Evolutionary conservation across 768 basidiomycete species (phyloP).

Genomic region (Boletus sp.): DNA sequence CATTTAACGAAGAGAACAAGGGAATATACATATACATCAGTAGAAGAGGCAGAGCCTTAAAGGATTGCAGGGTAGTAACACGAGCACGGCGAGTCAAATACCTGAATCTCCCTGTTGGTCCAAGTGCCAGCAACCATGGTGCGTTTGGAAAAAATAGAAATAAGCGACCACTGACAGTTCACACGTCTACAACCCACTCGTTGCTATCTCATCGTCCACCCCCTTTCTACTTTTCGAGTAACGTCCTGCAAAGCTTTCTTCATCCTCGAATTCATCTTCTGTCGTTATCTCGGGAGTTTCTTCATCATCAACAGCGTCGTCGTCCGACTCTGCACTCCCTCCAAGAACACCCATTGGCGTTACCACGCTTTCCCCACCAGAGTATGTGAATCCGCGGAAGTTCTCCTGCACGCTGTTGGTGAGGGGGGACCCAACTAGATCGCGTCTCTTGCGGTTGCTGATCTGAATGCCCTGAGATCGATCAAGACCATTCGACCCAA

Average conservation of each 20-base stretch:
- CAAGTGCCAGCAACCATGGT: constrained; percentile 11
- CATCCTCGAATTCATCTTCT: constrained; percentile 77
- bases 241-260: constrained; percentile 58
- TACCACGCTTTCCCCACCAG: constrained; percentile 65
- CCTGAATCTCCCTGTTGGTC: constrained; percentile 22
- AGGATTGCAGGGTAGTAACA: constrained; percentile 6
- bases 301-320: constrained; percentile 47
- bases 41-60: not conserved
- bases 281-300: constrained; percentile 50
- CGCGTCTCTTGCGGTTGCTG: constrained; percentile 43
- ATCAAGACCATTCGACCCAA: constrained; percentile 17
- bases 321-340: constrained; percentile 31
- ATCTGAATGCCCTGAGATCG: constrained; percentile 47
- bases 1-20: constrained; percentile 6
- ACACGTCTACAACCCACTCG: constrained; percentile 16
- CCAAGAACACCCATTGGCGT: constrained; percentile 42
- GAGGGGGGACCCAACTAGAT: constrained; percentile 59
- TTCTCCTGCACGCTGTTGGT: constrained; percentile 95
- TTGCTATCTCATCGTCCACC: constrained; percentile 33
- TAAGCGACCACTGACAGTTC: constrained; percentile 10
- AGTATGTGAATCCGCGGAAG: constrained; percentile 91
- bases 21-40: constrained; percentile 4
- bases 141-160: constrained; percentile 2
- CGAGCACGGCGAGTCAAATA: constrained; percentile 8
- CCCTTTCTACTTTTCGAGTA: constrained; percentile 60